Percentiles rank a stretch among this genome's conserved stretches.
Evolutionary conservation across 176 grass and related monocot species (phyloP).

Genomic region (Triticum dicoccoides): DNA sequence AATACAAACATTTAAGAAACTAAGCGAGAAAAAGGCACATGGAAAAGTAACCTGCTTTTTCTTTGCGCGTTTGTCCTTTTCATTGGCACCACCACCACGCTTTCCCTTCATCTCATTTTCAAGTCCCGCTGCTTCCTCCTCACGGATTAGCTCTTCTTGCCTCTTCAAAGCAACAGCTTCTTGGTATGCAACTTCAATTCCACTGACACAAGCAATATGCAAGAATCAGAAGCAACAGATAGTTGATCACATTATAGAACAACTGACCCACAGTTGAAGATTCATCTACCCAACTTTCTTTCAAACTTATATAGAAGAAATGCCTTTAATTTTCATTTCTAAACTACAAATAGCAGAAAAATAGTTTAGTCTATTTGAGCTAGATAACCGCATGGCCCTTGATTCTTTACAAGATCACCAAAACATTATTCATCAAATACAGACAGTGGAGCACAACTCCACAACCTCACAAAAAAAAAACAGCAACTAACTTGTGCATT

Average conservation of each 20-base stretch:
- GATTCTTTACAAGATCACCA: neutral
- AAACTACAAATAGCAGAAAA: neutral
- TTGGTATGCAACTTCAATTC: conserved; percentile 88
- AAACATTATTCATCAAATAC: conserved; percentile 7
- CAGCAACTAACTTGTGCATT: neutral
- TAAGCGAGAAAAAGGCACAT: neutral
- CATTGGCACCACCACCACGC: conserved; percentile 35
- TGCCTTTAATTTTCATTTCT: neutral
- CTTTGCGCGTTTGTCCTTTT: conserved; percentile 89
- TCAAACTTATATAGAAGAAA: conserved; percentile 5
- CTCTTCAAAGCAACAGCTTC: conserved; percentile 93
- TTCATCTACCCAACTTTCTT: conserved; percentile 8
- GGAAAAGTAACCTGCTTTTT: conserved; percentile 79
- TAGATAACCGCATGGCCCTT: neutral
- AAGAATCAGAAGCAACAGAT: conserved; percentile 9
- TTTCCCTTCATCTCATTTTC: conserved; percentile 76
- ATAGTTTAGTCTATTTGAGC: neutral
- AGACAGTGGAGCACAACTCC: neutral
- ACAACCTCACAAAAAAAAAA: neutral
- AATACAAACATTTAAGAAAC: conserved; percentile 8
- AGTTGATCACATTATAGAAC: conserved; percentile 3
- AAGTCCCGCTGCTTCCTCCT: conserved; percentile 81
- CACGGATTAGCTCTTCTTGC: conserved; percentile 96
- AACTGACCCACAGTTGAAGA: neutral
- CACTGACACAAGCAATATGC: conserved; percentile 55